Conservation (phyloP, 2,329 filamentous ascomycete species). For the Alternaria sp. region DNA sequence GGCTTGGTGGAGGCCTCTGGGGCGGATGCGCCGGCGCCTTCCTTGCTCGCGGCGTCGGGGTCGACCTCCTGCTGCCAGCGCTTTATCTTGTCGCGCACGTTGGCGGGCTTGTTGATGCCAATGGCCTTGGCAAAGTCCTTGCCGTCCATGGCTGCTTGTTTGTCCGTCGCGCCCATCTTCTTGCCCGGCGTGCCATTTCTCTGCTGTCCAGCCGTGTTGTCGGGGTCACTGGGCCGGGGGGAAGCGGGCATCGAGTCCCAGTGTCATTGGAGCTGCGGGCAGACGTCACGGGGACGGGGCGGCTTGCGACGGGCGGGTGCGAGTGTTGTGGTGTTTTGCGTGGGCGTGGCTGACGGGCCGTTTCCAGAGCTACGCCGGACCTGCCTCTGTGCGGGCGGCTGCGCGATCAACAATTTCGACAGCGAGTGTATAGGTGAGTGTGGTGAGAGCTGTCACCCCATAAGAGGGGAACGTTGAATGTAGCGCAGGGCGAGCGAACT, state of each 20-base stretch:
- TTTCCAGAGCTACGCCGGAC: slow-evolving; percentile 11
- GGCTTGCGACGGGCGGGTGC: not conserved
- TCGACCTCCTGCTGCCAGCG: slow-evolving; percentile 84
- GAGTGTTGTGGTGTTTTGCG: slow-evolving; percentile 12
- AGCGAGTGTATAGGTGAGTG: slow-evolving; percentile 18
- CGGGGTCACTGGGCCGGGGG: slow-evolving; percentile 30
- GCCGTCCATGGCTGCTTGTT: slow-evolving; percentile 41
- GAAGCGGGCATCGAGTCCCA: slow-evolving; percentile 32
- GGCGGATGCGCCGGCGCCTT: slow-evolving; percentile 14
- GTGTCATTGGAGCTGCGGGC: slow-evolving; percentile 26
- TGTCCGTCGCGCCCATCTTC: slow-evolving; percentile 33
- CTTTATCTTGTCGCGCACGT: slow-evolving; percentile 76
- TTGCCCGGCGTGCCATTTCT: slow-evolving; percentile 42
- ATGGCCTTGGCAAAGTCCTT: slow-evolving; percentile 50
- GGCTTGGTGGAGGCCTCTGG: not conserved
- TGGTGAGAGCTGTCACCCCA: slow-evolving; percentile 12
- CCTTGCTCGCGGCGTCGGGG: slow-evolving; percentile 53
- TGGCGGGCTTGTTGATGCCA: slow-evolving; percentile 51
- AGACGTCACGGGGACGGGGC: slow-evolving; percentile 12
- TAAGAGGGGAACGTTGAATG: slow-evolving; percentile 3
- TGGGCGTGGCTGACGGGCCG: slow-evolving; percentile 5
- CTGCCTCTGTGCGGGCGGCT: not conserved
- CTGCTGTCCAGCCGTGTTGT: slow-evolving; percentile 21
- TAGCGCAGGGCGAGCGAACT: slow-evolving; percentile 4
- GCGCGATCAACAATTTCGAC: not conserved